These are phyloP conservation scores for Litchi chinensis DNA, from an alignment of 345 rosid genomes.

Conservation along the genomic window DNA sequence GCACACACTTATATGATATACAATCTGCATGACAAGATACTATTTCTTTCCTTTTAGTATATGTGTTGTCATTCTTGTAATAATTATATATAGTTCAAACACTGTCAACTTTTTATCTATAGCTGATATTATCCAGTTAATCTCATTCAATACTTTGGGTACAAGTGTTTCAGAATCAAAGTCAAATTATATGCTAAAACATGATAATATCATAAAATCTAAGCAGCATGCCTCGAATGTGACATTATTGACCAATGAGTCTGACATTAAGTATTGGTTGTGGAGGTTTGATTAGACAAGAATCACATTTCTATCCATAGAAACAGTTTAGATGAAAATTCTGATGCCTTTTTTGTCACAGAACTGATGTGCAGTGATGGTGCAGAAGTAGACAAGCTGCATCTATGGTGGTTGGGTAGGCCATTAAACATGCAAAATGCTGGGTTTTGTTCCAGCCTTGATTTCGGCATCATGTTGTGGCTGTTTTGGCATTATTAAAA, in stretches of 20 bases:
- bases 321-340: neutral
- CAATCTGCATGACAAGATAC: neutral
- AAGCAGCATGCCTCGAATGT: neutral
- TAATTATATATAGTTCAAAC: neutral
- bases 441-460: neutral
- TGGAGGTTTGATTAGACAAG: neutral
- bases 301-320: neutral
- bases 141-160: neutral
- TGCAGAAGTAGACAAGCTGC: neutral
- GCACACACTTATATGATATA: neutral
- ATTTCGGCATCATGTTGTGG: neutral
- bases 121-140: neutral
- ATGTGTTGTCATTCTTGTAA: neutral
- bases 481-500: neutral
- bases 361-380: neutral
- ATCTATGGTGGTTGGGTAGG: neutral
- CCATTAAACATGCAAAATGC: neutral
- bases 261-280: conserved; percentile 1
- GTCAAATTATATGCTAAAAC: neutral
- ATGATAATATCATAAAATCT: too few relatives aligned
- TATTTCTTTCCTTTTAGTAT: neutral
- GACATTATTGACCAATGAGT: neutral
- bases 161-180: neutral
- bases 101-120: neutral
- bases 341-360: neutral